Conservation (phyloP, 2,329 filamentous ascomycete genomes). For the Neopestalotiopsis rosae region DNA sequence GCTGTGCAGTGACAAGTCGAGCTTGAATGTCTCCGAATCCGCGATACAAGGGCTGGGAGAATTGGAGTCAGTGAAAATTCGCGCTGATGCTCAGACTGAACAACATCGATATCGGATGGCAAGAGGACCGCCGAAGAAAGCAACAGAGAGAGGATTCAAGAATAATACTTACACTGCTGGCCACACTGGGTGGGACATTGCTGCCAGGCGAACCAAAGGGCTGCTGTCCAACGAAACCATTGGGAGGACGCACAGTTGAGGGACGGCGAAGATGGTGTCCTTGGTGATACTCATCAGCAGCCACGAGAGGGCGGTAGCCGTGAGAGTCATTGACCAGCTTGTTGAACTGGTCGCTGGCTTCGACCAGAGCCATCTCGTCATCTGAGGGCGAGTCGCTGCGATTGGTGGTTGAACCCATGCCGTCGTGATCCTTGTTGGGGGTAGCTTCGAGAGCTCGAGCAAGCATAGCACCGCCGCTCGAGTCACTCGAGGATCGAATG, state of each 20-base stretch:
- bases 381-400: conserved; percentile 23
- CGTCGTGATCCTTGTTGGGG: conserved; percentile 6
- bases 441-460: conserved; percentile 20
- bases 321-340: conserved; percentile 4
- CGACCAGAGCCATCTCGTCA: conserved; percentile 29
- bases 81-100: neutral
- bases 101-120: neutral
- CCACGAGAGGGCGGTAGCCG: neutral
- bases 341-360: conserved; percentile 22
- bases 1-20: conserved; percentile 26
- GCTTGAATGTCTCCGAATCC: conserved; percentile 21
- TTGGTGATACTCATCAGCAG: neutral
- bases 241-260: conserved; percentile 15
- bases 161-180: conserved; percentile 12
- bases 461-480: conserved; percentile 26
- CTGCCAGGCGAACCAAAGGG: neutral
- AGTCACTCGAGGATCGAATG: conserved; percentile 22
- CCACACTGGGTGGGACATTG: neutral
- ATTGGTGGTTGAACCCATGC: neutral
- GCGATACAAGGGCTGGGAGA: conserved; percentile 10
- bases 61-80: neutral
- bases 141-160: neutral
- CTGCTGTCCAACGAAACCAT: neutral
- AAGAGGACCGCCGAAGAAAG: neutral
- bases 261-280: conserved; percentile 8